Base-by-base conservation (phyloP, 257 asterid genomes). In the Salvia hispanica region DNA sequence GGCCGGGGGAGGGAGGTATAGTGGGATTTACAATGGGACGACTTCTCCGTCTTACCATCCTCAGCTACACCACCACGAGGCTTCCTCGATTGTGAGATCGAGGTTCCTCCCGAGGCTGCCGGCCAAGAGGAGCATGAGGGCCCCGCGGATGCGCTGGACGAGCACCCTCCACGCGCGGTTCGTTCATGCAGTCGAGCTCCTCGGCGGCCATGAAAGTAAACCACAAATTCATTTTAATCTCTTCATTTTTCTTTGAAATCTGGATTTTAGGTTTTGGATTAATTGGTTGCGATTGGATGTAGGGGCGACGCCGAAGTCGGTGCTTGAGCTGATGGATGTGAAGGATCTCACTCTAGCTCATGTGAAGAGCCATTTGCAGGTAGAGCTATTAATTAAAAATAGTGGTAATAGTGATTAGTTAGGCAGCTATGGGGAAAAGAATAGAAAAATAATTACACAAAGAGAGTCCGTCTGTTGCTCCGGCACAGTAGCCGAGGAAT, bases 311-410 rank as follows among this genome's bases (percentile, higher is more conserved):
- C 98, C 98, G 16, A 92, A 92, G 79, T 87, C 98, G 21, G 98
- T 92, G 5, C 80, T 92, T 33, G 98, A 92, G 84, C 97, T 92
- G 9, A 89, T 89, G 98, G 98, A 92, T 89, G 98, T 92, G 42
- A 92, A 92, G 76, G 98, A 92, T 92, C 98, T 92, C 79, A 92
- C 98, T 21, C 74, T 92, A 46, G 92, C 98, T 68, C 98, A 92
- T 75, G 98, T 92, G 39, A 92, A 92, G 80, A 85, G 95, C 88
- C 98, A 92, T 85, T 90, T 92, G 59, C 98, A 92, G 98, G 98
- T 92, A 83, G 9, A 47, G 1, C 12, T 43, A 75, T 62, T 60
- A 63, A 75, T 62, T 60, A 63, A 48, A 42, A 31, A 48, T 12
- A 25, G 31, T 25, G 31, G 31, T 25, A 25, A 25, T 25, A 25